phyloP scores from a whole-genome alignment of 1,284 basidiomycete species.

The Stygiomarasmius scandens region DNA sequence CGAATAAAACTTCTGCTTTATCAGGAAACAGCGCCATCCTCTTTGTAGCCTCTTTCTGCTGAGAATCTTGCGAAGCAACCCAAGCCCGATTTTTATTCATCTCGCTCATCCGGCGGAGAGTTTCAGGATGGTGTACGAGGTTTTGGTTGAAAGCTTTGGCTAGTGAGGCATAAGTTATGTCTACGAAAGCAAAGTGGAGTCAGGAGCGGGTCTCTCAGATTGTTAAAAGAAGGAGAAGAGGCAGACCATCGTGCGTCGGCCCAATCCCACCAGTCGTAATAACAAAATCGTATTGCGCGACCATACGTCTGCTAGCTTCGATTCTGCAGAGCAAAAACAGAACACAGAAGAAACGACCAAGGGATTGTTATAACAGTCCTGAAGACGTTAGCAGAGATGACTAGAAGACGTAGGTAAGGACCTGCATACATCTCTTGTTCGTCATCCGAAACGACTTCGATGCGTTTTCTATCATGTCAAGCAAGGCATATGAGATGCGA shows the following conservation, averaged over 20 bases:
- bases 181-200: constrained; percentile 38
- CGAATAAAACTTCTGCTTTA: constrained; percentile 75
- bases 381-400: constrained; percentile 12
- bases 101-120: constrained; percentile 75
- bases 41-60: constrained; percentile 73
- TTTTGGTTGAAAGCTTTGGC: constrained; percentile 83
- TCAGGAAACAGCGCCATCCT: constrained; percentile 87
- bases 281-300: constrained; percentile 85
- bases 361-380: constrained; percentile 11
- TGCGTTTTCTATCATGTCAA: constrained; percentile 62
- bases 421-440: constrained; percentile 81
- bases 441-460: constrained; percentile 92
- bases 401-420: constrained; percentile 2
- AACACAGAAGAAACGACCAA: constrained; percentile 3
- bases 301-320: constrained; percentile 84
- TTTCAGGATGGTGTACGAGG: constrained; percentile 81
- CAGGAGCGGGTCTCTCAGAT: constrained; percentile 1
- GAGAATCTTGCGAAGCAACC: constrained; percentile 61
- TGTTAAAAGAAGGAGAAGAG: not conserved
- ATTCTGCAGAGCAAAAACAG: constrained; percentile 48
- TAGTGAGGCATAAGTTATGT: constrained; percentile 89
- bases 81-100: constrained; percentile 63
- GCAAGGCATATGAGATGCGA: constrained; percentile 6
- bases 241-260: constrained; percentile 80
- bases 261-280: constrained; percentile 88